phyloP scores from a whole-genome alignment of 768 basidiomycete species.

The Strobilomyces dryophilus region DNA sequence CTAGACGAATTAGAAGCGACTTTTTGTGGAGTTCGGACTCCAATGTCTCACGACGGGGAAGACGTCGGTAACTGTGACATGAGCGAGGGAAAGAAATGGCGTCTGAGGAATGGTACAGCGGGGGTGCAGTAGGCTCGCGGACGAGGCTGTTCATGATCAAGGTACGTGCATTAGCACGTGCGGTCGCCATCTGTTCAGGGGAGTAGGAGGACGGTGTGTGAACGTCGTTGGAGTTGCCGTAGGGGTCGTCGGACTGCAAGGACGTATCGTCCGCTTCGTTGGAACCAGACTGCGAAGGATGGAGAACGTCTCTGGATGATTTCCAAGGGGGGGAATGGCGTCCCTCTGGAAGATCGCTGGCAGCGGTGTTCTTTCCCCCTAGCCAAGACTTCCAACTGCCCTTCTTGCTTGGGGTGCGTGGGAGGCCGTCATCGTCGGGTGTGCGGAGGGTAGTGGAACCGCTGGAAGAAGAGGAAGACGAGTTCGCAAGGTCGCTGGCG shows the following conservation, averaged over 20 bases:
- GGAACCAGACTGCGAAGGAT: constrained; percentile 20
- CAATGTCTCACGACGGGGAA: constrained; percentile 38
- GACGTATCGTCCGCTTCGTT: constrained; percentile 33
- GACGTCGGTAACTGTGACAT: constrained; percentile 37
- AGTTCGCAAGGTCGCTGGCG: constrained; percentile 37
- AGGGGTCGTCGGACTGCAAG: constrained; percentile 36
- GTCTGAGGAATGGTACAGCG: constrained; percentile 41
- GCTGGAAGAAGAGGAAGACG: constrained; percentile 61
- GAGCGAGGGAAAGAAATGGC: constrained; percentile 51
- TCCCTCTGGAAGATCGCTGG: constrained; percentile 27
- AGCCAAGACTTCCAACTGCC: constrained; percentile 60
- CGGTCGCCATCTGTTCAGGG: constrained; percentile 28
- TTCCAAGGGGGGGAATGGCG: constrained; percentile 30
- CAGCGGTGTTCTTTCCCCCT: constrained; percentile 33
- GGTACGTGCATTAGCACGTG: constrained; percentile 37
- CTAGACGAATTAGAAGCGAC: constrained; percentile 45
- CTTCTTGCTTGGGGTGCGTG: constrained; percentile 35
- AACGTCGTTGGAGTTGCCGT: constrained; percentile 18
- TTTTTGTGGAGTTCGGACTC: constrained; percentile 47
- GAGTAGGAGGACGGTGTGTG: constrained; percentile 11
- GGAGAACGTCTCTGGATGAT: constrained; percentile 20
- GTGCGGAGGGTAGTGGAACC: constrained; percentile 51
- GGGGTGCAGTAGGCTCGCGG: constrained; percentile 39
- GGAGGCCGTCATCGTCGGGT: constrained; percentile 51
- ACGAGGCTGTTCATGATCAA: constrained; percentile 47